phyloP scores from a whole-genome alignment of 345 rosid species.

The Citrus trifoliata region DNA sequence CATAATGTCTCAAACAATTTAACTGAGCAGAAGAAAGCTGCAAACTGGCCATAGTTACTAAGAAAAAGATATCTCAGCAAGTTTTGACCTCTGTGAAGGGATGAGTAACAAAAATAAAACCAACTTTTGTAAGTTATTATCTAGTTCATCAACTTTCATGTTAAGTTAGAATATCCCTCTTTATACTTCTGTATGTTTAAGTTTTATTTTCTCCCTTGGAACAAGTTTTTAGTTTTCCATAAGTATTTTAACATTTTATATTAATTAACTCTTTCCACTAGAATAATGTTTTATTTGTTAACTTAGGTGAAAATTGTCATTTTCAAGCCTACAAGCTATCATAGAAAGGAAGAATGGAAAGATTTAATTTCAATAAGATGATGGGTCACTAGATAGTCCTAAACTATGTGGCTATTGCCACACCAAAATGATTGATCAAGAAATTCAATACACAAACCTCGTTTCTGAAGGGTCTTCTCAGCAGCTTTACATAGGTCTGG shows the following conservation, averaged over 20 bases:
- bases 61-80: neutral
- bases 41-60: neutral
- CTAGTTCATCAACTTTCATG: neutral
- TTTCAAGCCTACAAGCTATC: neutral
- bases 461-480: slow-evolving; percentile 53
- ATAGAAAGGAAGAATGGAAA: neutral
- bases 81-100: neutral
- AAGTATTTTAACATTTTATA: too few relatives aligned
- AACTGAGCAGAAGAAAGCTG: neutral
- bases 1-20: neutral
- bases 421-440: neutral
- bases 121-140: neutral
- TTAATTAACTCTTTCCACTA: neutral
- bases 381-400: neutral
- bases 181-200: neutral
- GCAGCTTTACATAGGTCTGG: slow-evolving; percentile 85
- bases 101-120: neutral
- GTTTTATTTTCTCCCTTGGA: neutral
- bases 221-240: too few relatives aligned
- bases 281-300: neutral
- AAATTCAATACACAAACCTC: slow-evolving; percentile 49
- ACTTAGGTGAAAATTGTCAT: neutral
- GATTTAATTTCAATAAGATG: neutral
- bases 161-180: neutral
- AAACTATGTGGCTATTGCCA: neutral